Conservation (phyloP, 2,329 filamentous ascomycete species). For the Westerdykella aurantiaca region DNA sequence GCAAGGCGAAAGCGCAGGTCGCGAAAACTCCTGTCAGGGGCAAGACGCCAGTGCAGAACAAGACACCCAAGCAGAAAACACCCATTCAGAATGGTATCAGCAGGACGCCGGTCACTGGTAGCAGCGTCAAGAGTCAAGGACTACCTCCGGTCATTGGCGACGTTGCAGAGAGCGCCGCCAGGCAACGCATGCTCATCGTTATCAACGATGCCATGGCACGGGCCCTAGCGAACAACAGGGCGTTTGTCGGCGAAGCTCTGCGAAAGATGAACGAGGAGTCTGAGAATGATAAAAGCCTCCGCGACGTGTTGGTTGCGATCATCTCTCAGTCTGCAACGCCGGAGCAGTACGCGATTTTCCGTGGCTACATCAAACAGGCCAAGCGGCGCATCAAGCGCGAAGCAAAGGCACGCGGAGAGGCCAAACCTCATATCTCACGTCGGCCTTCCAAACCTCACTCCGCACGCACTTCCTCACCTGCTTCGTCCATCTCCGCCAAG, state of each 20-base stretch:
- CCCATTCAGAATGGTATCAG: conserved; percentile 23
- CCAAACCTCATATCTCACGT: conserved; percentile 2
- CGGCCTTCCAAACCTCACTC: conserved; percentile 14
- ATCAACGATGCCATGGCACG: conserved; percentile 42
- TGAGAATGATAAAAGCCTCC: conserved; percentile 32
- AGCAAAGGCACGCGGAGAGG: conserved; percentile 17
- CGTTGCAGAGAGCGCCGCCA: conserved; percentile 1
- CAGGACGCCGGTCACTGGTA: conserved; percentile 4
- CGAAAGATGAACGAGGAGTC: conserved; percentile 41
- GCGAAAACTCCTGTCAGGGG: conserved; percentile 31
- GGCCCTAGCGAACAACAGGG: conserved; percentile 32
- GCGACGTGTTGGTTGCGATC: conserved; percentile 40
- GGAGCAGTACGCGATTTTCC: conserved; percentile 39
- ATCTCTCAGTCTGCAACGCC: conserved; percentile 37
- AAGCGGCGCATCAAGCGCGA: conserved; percentile 37
- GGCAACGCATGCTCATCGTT: conserved; percentile 28
- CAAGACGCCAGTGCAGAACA: conserved; percentile 29
- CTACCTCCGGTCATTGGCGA: not conserved
- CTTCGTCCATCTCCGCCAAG: conserved; percentile 7
- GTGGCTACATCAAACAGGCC: conserved; percentile 39
- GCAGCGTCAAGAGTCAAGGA: too few species aligned
- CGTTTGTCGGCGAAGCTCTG: conserved; percentile 33
- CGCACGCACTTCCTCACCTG: not conserved
- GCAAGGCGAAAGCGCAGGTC: conserved; percentile 28
- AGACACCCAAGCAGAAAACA: conserved; percentile 26